These are phyloP conservation scores for Glonium stellatum DNA, from an alignment of 495 filamentous ascomycete species.

Conservation along the genomic window DNA sequence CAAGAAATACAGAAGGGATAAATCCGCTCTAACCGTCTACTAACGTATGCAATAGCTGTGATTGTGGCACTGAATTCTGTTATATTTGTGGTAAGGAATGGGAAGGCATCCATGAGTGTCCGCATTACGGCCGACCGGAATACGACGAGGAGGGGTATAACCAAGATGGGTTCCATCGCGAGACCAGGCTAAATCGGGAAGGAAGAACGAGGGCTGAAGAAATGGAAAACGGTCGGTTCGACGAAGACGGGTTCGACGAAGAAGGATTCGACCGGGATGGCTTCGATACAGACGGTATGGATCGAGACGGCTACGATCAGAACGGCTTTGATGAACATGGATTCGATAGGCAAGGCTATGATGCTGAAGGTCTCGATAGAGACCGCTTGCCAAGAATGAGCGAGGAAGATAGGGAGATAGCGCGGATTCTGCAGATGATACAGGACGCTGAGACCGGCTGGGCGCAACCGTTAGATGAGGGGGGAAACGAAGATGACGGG, in stretches of 20 bases:
- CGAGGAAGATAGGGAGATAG: neutral
- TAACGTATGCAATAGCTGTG: conserved; percentile 12
- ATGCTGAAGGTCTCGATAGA: neutral
- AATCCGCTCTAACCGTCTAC: neutral
- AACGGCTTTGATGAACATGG: neutral
- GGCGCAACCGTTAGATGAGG: neutral
- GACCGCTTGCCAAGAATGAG: neutral
- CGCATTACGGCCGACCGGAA: conserved; percentile 18
- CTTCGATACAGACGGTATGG: neutral
- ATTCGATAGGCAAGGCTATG: neutral
- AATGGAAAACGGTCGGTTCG: neutral
- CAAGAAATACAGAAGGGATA: neutral
- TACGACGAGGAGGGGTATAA: conserved; percentile 27
- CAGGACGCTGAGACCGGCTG: neutral
- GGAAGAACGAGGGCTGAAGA: conserved; percentile 5
- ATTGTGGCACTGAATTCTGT: conserved; percentile 24
- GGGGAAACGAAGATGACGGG: neutral
- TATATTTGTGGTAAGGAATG: conserved; percentile 25
- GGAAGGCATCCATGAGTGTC: conserved; percentile 22
- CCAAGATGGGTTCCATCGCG: conserved; percentile 22
- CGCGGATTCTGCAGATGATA: neutral
- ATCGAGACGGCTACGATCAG: neutral
- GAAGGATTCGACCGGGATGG: neutral
- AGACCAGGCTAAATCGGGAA: conserved; percentile 21
- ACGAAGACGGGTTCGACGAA: neutral